Percentiles rank a stretch among this genome's conserved stretches.
Evolutionary conservation across 257 asterid genomes (phyloP).

Genomic region (Solanum rostratum): DNA sequence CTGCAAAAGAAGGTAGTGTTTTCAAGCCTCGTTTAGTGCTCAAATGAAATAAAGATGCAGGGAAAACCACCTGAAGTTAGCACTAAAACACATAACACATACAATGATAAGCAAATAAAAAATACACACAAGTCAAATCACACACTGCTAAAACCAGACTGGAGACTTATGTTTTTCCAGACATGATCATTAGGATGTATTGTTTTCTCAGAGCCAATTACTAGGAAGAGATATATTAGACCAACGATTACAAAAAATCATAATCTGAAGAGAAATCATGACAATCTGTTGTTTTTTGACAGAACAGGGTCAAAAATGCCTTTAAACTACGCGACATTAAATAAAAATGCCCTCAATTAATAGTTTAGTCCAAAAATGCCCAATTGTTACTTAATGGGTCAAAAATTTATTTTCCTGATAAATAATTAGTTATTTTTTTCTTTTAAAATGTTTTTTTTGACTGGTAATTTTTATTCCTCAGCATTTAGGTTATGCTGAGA

Average conservation of each 20-base stretch:
- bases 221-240: neutral
- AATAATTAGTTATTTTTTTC: neutral
- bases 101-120: neutral
- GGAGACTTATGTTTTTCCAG: neutral
- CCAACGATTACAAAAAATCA: neutral
- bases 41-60: neutral
- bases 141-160: neutral
- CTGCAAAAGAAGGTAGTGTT: slow-evolving; percentile 26
- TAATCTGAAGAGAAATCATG: neutral
- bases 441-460: neutral
- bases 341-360: neutral
- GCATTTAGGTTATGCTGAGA: too few relatives aligned
- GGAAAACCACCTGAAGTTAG: neutral
- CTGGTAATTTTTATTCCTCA: too few relatives aligned
- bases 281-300: neutral
- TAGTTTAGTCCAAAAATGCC: neutral
- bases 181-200: neutral
- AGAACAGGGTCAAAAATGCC: neutral
- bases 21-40: neutral
- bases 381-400: neutral
- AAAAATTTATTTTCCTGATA: neutral
- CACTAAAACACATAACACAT: neutral
- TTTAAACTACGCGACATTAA: neutral
- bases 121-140: neutral
- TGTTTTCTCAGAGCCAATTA: neutral